A percentile compares a stretch with the other conserved stretches of the same genome.
phyloP scores from a whole-genome alignment of 106 monocot genomes.

The Amphibolis antarctica region DNA sequence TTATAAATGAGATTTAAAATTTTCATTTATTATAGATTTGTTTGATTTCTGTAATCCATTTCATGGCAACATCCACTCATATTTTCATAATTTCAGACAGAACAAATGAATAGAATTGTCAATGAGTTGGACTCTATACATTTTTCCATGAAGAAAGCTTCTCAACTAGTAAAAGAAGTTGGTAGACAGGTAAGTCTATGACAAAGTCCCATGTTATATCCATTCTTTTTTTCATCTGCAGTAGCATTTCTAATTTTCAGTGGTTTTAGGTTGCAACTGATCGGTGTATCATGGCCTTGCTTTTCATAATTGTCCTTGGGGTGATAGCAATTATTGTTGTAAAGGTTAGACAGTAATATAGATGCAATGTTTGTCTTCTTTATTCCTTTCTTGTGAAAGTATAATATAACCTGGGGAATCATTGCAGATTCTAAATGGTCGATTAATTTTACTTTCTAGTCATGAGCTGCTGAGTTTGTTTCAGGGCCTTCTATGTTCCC shows the following conservation, averaged over 20 bases:
- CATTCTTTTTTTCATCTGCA: slow-evolving; percentile 1
- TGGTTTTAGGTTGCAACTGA: slow-evolving; percentile 73
- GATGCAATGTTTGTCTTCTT: background rate
- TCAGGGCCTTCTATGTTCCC: too few relatives aligned
- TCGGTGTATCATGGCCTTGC: slow-evolving; percentile 80
- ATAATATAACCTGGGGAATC: too few relatives aligned
- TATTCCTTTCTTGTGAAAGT: background rate
- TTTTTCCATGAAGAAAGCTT: slow-evolving; percentile 92
- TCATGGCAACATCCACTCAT: background rate
- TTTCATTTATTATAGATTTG: background rate
- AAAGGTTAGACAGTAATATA: slow-evolving; percentile 37
- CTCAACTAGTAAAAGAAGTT: slow-evolving; percentile 76
- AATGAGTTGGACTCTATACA: slow-evolving; percentile 90
- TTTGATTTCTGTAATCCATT: background rate
- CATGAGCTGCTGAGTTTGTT: too few relatives aligned
- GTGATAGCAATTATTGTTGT: slow-evolving; percentile 74
- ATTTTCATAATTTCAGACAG: slow-evolving; percentile 40
- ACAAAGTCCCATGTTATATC: background rate
- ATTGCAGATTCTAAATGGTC: too few relatives aligned
- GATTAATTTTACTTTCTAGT: too few relatives aligned
- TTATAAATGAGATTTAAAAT: background rate
- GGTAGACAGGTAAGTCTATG: slow-evolving; percentile 54
- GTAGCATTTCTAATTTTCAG: background rate
- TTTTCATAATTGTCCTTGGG: slow-evolving; percentile 65
- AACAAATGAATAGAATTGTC: slow-evolving; percentile 96